phyloP scores from a whole-genome alignment of 2,329 filamentous ascomycete genomes.

The Cordyceps javanica region DNA sequence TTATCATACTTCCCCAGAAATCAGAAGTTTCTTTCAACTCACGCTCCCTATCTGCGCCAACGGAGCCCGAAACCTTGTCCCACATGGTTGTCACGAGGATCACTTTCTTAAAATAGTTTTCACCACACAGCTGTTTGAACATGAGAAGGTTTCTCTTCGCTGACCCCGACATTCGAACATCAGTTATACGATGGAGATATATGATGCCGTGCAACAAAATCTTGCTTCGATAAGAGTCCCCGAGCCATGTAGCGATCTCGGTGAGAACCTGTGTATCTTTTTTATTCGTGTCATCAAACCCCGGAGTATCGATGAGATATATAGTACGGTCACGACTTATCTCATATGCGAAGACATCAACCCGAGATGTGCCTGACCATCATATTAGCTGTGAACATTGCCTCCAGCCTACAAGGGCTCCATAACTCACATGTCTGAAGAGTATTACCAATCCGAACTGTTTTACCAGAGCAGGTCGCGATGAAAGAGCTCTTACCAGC shows the following conservation, averaged over 20 bases:
- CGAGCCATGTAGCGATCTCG: slow-evolving; percentile 30
- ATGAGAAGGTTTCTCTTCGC: slow-evolving; percentile 30
- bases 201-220: slow-evolving; percentile 30
- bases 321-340: slow-evolving; percentile 13
- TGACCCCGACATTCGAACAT: slow-evolving; percentile 28
- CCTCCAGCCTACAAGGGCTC: neutral
- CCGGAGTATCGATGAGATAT: slow-evolving; percentile 36
- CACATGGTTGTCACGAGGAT: slow-evolving; percentile 31
- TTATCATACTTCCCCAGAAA: neutral
- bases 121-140: slow-evolving; percentile 32
- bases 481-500: slow-evolving; percentile 27
- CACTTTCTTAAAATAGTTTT: slow-evolving; percentile 27
- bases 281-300: slow-evolving; percentile 36
- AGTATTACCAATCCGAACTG: slow-evolving; percentile 19
- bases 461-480: slow-evolving; percentile 17
- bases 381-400: neutral
- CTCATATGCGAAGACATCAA: neutral
- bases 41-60: neutral
- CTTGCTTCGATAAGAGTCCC: slow-evolving; percentile 19
- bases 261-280: slow-evolving; percentile 33
- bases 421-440: slow-evolving; percentile 9
- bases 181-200: slow-evolving; percentile 33
- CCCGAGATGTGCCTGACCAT: neutral
- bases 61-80: slow-evolving; percentile 16
- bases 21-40: neutral